phyloP scores from a whole-genome alignment of 2,329 filamentous ascomycete species.

The Immersiporthe knoxdaviesiana region DNA sequence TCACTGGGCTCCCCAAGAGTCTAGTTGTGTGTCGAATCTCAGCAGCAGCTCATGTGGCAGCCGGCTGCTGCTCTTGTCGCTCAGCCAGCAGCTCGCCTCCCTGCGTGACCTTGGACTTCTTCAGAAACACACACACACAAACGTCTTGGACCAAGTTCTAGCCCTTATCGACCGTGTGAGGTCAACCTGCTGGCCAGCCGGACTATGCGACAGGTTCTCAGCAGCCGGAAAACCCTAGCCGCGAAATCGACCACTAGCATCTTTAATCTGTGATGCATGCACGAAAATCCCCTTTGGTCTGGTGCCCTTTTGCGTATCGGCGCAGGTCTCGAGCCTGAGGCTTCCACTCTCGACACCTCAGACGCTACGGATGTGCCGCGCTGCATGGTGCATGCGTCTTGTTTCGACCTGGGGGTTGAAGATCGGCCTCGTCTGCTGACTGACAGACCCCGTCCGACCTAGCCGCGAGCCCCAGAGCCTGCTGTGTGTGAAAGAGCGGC shows the following conservation, averaged over 20 bases:
- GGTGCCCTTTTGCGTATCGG: not conserved
- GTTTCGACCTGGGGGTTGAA: not conserved
- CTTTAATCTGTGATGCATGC: not conserved
- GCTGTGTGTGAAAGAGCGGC: not conserved
- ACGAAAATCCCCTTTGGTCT: not conserved
- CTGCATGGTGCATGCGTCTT: constrained; percentile 5
- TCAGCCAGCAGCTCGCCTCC: not conserved
- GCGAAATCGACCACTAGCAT: not conserved
- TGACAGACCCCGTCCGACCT: not conserved
- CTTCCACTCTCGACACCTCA: not conserved
- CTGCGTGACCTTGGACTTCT: not conserved
- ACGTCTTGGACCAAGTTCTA: not conserved
- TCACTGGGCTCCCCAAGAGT: not conserved
- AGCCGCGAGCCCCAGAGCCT: not conserved
- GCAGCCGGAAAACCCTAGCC: not conserved
- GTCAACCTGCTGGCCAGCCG: not conserved
- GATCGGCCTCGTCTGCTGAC: not conserved
- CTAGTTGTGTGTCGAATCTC: not conserved
- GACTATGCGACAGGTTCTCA: not conserved
- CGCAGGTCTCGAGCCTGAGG: not conserved
- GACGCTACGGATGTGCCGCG: constrained; percentile 5
- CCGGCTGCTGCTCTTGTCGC: constrained; percentile 1
- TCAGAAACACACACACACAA: not conserved
- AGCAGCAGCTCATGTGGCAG: not conserved
- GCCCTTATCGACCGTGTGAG: not conserved